Percentiles rank a stretch among this genome's conserved stretches.
Conservation (phyloP, 805 yeast genomes). For the Yarrowia yakushimensis region DNA sequence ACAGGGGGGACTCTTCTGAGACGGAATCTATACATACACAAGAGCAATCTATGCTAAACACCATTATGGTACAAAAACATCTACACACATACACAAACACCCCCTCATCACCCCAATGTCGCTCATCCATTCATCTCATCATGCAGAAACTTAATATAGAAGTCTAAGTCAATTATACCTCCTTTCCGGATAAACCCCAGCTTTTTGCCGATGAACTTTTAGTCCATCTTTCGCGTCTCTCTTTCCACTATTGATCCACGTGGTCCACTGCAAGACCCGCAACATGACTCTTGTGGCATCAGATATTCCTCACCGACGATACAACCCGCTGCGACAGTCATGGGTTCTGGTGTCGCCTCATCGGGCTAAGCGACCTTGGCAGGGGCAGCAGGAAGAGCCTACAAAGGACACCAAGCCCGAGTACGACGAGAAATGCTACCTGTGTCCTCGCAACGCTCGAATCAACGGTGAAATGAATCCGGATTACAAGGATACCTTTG, state of each 20-base stretch:
- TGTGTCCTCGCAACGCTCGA: conserved; percentile 68
- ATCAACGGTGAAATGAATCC: conserved; percentile 62
- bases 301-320: conserved; percentile 64
- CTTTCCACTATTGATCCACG: neutral
- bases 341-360: conserved; percentile 76
- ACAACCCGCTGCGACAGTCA: conserved; percentile 63
- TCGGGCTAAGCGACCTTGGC: conserved; percentile 77
- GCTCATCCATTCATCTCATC: neutral
- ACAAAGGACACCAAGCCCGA: conserved; percentile 45
- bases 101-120: no score
- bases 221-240: neutral
- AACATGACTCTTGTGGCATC: conserved; percentile 31
- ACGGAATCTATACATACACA: no score
- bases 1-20: no score
- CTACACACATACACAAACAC: no score
- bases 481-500: conserved; percentile 52
- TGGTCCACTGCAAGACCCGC: neutral
- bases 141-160: neutral
- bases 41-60: no score
- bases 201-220: neutral
- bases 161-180: neutral
- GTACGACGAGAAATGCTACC: conserved; percentile 63
- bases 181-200: conserved; percentile 18
- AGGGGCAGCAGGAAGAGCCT: conserved; percentile 62
- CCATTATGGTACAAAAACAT: no score